A percentile compares a stretch with the other conserved stretches of the same genome.
phyloP scores from a whole-genome alignment of 305 asterid genomes.

The Fraxinus baroniana region DNA sequence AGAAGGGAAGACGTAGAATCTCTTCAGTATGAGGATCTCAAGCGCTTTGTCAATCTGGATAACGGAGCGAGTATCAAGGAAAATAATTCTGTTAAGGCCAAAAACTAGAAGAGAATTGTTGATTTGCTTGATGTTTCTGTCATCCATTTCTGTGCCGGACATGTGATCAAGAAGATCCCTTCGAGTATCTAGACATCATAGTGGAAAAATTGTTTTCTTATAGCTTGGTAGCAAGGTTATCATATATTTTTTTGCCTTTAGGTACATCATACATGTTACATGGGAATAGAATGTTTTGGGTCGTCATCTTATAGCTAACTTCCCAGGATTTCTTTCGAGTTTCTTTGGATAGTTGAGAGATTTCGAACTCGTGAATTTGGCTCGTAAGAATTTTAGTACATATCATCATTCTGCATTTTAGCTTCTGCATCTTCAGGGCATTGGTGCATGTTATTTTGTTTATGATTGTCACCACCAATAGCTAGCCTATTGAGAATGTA shows the following conservation, averaged over 20 bases:
- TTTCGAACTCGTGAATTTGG: neutral
- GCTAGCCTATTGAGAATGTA: neutral
- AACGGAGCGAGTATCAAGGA: slow-evolving; percentile 85
- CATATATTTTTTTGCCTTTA: neutral
- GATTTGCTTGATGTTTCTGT: slow-evolving; percentile 4
- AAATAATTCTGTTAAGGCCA: slow-evolving; percentile 70
- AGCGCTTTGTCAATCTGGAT: slow-evolving; percentile 84
- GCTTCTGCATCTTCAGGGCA: neutral
- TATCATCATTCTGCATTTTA: neutral
- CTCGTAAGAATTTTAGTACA: neutral
- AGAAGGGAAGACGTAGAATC: slow-evolving; percentile 53
- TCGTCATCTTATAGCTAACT: neutral
- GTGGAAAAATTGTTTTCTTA: neutral
- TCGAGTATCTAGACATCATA: neutral
- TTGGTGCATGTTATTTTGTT: neutral
- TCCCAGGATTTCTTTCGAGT: neutral
- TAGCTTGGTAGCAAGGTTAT: neutral
- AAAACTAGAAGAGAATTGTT: slow-evolving; percentile 37
- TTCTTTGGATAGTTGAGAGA: neutral
- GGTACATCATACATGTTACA: neutral
- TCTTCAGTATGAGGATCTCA: slow-evolving; percentile 62
- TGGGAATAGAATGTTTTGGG: neutral
- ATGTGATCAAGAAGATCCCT: neutral
- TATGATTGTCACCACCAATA: neutral
- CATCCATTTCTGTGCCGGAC: neutral